Evolutionary conservation across 2,329 filamentous ascomycete species (phyloP), one percentile per base, ranked within the genome.

Genomic region (Ophiostoma sp.): DNA sequence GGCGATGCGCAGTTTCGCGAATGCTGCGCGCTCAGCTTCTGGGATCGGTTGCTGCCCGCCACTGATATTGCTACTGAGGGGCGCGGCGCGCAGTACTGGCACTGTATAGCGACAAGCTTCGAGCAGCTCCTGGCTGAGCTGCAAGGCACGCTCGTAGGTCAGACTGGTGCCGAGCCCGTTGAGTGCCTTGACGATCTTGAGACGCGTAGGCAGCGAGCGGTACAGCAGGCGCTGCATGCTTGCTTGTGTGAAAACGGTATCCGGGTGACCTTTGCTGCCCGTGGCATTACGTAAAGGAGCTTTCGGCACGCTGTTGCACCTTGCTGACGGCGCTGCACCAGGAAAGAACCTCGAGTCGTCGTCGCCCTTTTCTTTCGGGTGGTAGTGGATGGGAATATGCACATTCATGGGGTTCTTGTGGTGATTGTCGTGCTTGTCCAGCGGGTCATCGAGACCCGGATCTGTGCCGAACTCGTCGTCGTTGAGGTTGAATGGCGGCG

Each of bases 401-500:
- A 68, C 66, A 2, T 63, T 41, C 6, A 65, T 40, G 41, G 60
- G 64, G 42, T 65, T 63, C 6, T 14, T 11, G 0, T 41, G 14
- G 40, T 38, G 18, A 1, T 18, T 16, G 27, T 64, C 45, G 42
- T 18, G 11, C 9, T 47, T 42, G n/a, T 16, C 8, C 27, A 6
- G 6, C 49, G 47, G 47, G 18, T 27, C 5, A 44, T 7, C 14
- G 5, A 18, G 0, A 4, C 62, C 66, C 18, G 14, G 6, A 11
- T 38, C 63, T 36, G 74, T 73, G 8, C 82, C 80, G 16, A 87
- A 77, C 58, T 84, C 78, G 0, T 81, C 78, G 69, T 87, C 85
- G 68, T 86, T 78, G 6, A 84, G 73, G 67, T 87, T 84, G 0
- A 79, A 76, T 0, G 85, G 84, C 0, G 79, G 76, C 9, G 76